Conservation (phyloP, 2,329 filamentous ascomycete species). For the Colletotrichum melonis region DNA sequence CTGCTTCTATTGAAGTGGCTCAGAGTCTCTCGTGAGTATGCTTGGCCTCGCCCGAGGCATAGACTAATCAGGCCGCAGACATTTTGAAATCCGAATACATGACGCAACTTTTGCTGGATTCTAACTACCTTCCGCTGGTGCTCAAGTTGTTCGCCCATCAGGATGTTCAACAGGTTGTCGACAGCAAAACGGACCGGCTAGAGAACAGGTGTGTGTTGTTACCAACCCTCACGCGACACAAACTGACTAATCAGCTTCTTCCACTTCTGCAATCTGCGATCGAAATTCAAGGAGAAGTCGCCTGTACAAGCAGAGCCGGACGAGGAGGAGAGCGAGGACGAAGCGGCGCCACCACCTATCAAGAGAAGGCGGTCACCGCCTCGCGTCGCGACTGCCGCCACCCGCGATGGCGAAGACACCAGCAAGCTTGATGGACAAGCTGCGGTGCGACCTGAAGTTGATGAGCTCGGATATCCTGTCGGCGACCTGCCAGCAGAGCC, state of each 20-base stretch:
- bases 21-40: conserved; percentile 84
- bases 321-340: conserved; percentile 69
- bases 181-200: conserved; percentile 84
- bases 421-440: conserved; percentile 48
- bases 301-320: conserved; percentile 37
- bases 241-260: conserved; percentile 75
- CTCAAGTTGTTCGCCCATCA: conserved; percentile 95
- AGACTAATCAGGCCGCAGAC: conserved; percentile 63
- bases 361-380: conserved; percentile 64
- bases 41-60: conserved; percentile 35
- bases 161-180: conserved; percentile 90
- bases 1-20: conserved; percentile 96
- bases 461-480: conserved; percentile 87
- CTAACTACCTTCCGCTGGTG: conserved; percentile 92
- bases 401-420: conserved; percentile 38
- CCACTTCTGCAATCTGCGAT: conserved; percentile 83
- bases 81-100: conserved; percentile 96
- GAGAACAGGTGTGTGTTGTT: conserved; percentile 75
- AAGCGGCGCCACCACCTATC: conserved; percentile 88
- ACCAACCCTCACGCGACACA: conserved; percentile 35
- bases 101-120: conserved; percentile 91
- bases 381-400: conserved; percentile 44
- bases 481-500: conserved; percentile 77
- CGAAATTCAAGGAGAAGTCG: conserved; percentile 55
- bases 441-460: conserved; percentile 70